Conservation (phyloP, 169 alveolate species). For the Toxoplasma gondii region DNA sequence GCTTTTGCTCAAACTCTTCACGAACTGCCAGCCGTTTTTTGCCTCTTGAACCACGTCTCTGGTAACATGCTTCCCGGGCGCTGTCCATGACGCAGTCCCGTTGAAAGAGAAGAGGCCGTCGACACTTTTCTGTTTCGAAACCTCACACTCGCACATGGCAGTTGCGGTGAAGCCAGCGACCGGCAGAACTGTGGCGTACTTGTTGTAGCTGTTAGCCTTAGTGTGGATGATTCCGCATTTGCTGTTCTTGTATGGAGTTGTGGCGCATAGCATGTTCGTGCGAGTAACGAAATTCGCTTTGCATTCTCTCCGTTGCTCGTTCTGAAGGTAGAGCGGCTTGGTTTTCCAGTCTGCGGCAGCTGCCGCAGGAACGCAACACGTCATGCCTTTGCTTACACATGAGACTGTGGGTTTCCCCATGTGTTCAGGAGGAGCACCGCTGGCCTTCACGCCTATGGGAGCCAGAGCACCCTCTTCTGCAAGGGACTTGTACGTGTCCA, state of each 20-base stretch:
- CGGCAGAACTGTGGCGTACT: constrained; percentile 50
- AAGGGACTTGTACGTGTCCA: constrained; percentile 22
- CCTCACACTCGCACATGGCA: constrained; percentile 55
- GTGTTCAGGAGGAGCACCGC: background rate
- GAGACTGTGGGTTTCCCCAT: constrained; percentile 16
- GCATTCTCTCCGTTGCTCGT: constrained; percentile 39
- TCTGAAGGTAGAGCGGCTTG: constrained; percentile 23
- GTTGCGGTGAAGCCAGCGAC: constrained; percentile 47
- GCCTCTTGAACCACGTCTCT: background rate
- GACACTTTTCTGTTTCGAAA: background rate
- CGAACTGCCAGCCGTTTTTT: constrained; percentile 35
- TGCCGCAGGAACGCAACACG: constrained; percentile 49
- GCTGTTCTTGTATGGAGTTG: constrained; percentile 38
- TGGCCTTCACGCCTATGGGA: constrained; percentile 27
- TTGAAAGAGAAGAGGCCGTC: constrained; percentile 19
- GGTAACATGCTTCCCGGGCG: background rate
- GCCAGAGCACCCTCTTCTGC: constrained; percentile 23
- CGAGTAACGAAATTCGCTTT: constrained; percentile 34
- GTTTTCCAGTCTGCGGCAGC: constrained; percentile 51
- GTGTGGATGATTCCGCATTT: constrained; percentile 26
- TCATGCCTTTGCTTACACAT: constrained; percentile 48
- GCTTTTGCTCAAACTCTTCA: constrained; percentile 8
- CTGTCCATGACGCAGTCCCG: constrained; percentile 50
- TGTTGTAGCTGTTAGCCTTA: background rate
- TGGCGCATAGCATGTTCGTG: constrained; percentile 25